Conservation (phyloP, 2,329 filamentous ascomycete species). For the Monascus ruber region DNA sequence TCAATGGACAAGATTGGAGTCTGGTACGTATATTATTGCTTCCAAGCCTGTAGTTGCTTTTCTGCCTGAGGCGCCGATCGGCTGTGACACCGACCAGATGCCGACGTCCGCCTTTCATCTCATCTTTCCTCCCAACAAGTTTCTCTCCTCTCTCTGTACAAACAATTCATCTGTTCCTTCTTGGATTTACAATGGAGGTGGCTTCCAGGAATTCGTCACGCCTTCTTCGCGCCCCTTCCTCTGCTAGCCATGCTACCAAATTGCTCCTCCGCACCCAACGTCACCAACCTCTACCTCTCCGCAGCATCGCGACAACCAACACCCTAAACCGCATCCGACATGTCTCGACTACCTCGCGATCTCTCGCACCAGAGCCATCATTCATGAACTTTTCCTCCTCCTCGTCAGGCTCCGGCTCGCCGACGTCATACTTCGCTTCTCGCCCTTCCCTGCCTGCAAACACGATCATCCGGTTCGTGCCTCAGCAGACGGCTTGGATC, state of each 20-base stretch:
- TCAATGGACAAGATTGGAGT: no score
- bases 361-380: slow-evolving; percentile 21
- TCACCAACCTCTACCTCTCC: slow-evolving; percentile 5
- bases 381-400: slow-evolving; percentile 17
- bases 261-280: slow-evolving; percentile 13
- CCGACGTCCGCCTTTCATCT: neutral
- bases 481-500: slow-evolving; percentile 99
- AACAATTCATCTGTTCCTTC: neutral
- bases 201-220: slow-evolving; percentile 23
- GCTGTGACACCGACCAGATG: no score
- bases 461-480: slow-evolving; percentile 89
- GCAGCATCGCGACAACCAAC: slow-evolving; percentile 8
- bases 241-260: slow-evolving; percentile 9
- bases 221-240: slow-evolving; percentile 14
- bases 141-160: neutral
- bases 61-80: no score
- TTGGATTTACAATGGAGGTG: slow-evolving; percentile 23
- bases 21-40: no score
- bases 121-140: slow-evolving; percentile 2
- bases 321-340: slow-evolving; percentile 14
- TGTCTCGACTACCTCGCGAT: slow-evolving; percentile 19
- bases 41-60: no score
- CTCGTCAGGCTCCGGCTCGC: slow-evolving; percentile 25
- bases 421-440: slow-evolving; percentile 67
- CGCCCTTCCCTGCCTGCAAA: slow-evolving; percentile 66